Evolutionary conservation across 345 rosid genomes (phyloP).

Genomic region (Eutrema heterophyllum): DNA sequence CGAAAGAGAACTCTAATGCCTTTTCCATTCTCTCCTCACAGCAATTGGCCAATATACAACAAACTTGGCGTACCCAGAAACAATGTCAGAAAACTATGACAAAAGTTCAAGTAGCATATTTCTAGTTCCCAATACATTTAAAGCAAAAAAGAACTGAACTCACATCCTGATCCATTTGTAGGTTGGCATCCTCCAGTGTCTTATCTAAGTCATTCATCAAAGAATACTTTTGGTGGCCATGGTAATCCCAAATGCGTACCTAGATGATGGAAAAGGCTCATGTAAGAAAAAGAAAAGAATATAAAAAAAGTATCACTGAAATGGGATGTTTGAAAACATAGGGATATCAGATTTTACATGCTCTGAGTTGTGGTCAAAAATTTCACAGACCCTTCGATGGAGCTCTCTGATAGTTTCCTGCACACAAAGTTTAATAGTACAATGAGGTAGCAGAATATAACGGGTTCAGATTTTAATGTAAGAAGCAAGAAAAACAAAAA

Average conservation of each 20-base stretch:
- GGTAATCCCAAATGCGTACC: conserved; percentile 96
- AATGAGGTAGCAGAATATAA: conserved; percentile 8
- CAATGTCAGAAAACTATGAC: conserved; percentile 14
- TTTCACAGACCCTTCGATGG: conserved; percentile 85
- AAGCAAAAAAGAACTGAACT: conserved; percentile 36
- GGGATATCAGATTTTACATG: conserved; percentile 61
- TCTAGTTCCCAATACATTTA: conserved; percentile 1
- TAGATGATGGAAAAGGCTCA: conserved; percentile 24
- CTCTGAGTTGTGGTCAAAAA: conserved; percentile 69
- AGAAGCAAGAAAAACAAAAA: not conserved
- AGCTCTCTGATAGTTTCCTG: conserved; percentile 97
- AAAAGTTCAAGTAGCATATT: conserved; percentile 19
- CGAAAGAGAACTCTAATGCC: not conserved
- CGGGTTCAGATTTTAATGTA: conserved; percentile 5
- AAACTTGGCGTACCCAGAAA: conserved; percentile 11
- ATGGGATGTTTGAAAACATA: too few relatives aligned
- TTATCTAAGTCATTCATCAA: conserved; percentile 94
- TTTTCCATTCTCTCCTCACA: not conserved
- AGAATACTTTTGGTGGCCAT: conserved; percentile 81
- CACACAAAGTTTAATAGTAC: conserved; percentile 23
- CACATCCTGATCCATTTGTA: conserved; percentile 99
- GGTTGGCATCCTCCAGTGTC: conserved; percentile 94
- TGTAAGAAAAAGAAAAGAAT: conserved; percentile 18
- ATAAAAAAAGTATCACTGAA: not conserved
- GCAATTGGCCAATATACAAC: not conserved